A percentile compares a stretch with the other conserved stretches of the same genome.
Conservation (phyloP, 108 stramenopile species). For the Bacterosira constricta region DNA sequence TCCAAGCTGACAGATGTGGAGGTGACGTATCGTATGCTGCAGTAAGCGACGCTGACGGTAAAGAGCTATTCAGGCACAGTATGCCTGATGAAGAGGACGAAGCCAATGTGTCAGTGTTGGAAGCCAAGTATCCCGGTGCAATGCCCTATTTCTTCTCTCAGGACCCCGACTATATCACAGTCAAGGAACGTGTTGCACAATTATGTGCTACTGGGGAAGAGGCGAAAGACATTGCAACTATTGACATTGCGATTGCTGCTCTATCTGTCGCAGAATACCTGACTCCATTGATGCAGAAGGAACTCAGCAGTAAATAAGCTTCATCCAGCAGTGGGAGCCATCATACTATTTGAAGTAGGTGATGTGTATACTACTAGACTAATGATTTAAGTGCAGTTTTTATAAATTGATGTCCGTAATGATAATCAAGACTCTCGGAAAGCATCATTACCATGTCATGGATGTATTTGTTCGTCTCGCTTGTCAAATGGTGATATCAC, state of each 20-base stretch:
- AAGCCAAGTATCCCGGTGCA: conserved; percentile 88
- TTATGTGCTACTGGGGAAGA: conserved; percentile 73
- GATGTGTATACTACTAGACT: too few relatives aligned
- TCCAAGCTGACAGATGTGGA: conserved; percentile 92
- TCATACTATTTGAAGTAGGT: too few relatives aligned
- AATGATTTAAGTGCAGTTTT: too few relatives aligned
- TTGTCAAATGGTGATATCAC: too few relatives aligned
- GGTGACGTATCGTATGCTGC: conserved; percentile 82
- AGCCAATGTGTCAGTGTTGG: conserved; percentile 73
- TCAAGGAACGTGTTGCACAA: conserved; percentile 87
- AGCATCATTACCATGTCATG: too few relatives aligned
- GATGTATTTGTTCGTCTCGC: too few relatives aligned
- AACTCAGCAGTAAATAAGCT: conserved; percentile 43
- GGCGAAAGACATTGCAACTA: conserved; percentile 88
- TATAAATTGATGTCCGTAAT: too few relatives aligned
- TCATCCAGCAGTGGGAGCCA: too few relatives aligned
- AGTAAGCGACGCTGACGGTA: conserved; percentile 70
- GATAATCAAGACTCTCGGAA: too few relatives aligned
- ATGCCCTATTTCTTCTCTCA: conserved; percentile 96
- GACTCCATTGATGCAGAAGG: conserved; percentile 73
- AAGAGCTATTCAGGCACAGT: conserved; percentile 82
- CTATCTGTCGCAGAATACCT: conserved; percentile 89
- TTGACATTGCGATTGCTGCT: conserved; percentile 90
- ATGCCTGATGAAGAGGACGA: conserved; percentile 95
- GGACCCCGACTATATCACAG: conserved; percentile 95